Conservation (phyloP, 768 basidiomycete species). For the Mycena polygramma region DNA sequence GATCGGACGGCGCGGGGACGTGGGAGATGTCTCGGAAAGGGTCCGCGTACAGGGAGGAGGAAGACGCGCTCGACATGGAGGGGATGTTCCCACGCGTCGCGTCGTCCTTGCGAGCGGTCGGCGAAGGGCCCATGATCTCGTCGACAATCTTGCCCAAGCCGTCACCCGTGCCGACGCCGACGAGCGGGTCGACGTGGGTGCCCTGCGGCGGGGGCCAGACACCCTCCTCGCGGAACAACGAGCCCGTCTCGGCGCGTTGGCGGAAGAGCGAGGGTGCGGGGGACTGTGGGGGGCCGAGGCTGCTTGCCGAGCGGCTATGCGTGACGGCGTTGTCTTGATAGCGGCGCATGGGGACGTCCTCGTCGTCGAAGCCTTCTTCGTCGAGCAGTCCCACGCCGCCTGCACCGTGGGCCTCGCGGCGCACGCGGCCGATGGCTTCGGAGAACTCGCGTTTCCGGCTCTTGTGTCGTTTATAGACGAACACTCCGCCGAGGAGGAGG, state of each 20-base stretch:
- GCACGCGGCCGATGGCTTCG: conserved; percentile 43
- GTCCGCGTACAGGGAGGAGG: conserved; percentile 33
- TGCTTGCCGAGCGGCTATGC: conserved; percentile 13
- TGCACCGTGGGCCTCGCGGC: conserved; percentile 40
- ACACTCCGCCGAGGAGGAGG: conserved; percentile 50
- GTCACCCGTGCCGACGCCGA: conserved; percentile 29
- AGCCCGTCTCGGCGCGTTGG: conserved; percentile 58
- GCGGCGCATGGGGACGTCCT: conserved; percentile 43
- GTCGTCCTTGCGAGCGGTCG: not conserved
- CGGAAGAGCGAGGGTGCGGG: conserved; percentile 54
- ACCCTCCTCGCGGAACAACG: conserved; percentile 61
- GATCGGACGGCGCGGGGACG: conserved; percentile 14
- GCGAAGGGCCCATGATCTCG: conserved; percentile 36
- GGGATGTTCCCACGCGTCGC: conserved; percentile 1
- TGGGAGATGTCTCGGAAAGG: conserved; percentile 36
- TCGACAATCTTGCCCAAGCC: conserved; percentile 33
- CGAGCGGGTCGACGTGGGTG: conserved; percentile 54
- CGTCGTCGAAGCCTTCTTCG: conserved; percentile 54
- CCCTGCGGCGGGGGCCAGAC: conserved; percentile 58
- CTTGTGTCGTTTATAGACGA: conserved; percentile 52
- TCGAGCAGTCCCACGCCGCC: conserved; percentile 48
- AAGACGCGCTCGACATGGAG: conserved; percentile 26
- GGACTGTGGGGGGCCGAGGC: conserved; percentile 41
- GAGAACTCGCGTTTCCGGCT: conserved; percentile 50
- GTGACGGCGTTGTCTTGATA: conserved; percentile 34